Evolutionary conservation across 495 filamentous ascomycete species (phyloP), one percentile per base, ranked within the genome.

Genomic region (Alectoria sarmentosa): DNA sequence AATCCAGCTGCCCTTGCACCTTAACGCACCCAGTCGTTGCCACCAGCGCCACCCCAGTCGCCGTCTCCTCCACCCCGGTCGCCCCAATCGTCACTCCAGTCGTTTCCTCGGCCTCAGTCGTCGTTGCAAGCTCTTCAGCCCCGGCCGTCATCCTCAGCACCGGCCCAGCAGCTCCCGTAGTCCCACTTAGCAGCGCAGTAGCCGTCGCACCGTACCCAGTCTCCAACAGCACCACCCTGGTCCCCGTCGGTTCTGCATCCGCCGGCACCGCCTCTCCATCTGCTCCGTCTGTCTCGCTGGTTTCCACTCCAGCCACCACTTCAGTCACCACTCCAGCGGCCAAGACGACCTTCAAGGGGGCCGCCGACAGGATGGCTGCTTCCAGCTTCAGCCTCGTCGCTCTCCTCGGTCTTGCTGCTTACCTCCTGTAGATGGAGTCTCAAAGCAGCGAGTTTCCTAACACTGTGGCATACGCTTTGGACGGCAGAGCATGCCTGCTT

Each of bases 341-440:
- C 30, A 54, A 38, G 1, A 48, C 72, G 4, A 44, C 67, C 2
- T 73, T 72, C 65, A 70, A 69, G 36, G 73, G 73, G 46, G 72
- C 70, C 1, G 73, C 70, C 28, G 68, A 69, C 68, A 73, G 72
- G 63, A 68, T 73, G 62, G 71, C 71, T 30, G 71, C 71, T 30
- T 73, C 72, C 4, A 76, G 74, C 52, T 72, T 70, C 37, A 72
- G 70, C 28, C 69, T 80, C 19, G 72, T 66, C 38, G 70, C 69
- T 60, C 61, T 74, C 60, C 60, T 76, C 64, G 78, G 77, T 69
- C 66, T 78, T 34, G 75, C 72, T 58, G 76, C 73, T 69, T 76
- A 72, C 67, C 63, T 77, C 61, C 70, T 79, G 73, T 79, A 77
- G 60, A 32, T 2, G 49, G 49, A 17, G 49, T 32, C 5, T 49